These are phyloP conservation scores for Trametes polyzona DNA, from an alignment of 1,284 basidiomycete species.

Conservation along the genomic window DNA sequence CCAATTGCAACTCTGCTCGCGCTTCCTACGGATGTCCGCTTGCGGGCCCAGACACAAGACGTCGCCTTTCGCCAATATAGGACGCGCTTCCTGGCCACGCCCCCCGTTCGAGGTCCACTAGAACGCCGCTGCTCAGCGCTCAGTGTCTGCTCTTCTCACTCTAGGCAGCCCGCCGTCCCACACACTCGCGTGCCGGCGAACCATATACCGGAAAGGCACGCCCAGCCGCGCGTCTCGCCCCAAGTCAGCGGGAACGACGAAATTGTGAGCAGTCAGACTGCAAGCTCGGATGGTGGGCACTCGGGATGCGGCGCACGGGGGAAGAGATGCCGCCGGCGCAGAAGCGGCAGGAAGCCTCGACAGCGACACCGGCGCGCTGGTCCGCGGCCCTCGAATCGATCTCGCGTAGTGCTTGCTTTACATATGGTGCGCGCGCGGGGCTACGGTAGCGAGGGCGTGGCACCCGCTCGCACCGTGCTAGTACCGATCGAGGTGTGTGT, in stretches of 20 bases:
- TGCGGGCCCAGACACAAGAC: not conserved
- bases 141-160: not conserved
- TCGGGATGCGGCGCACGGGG: too few species aligned
- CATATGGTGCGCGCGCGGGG: too few species aligned
- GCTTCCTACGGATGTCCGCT: not conserved
- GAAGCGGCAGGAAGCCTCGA: not conserved
- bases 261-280: not conserved
- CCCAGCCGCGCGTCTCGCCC: not conserved
- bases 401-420: conserved; percentile 13
- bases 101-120: conserved; percentile 8
- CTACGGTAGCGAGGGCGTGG: too few species aligned
- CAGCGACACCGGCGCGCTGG: not conserved
- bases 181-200: too few species aligned
- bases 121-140: conserved; percentile 28
- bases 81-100: conserved; percentile 10
- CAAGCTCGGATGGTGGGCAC: too few species aligned
- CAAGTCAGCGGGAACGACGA: not conserved
- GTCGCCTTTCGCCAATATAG: not conserved
- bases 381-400: not conserved
- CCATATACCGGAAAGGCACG: not conserved
- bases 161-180: not conserved
- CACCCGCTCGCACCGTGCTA: not conserved
- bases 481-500: conserved; percentile 1
- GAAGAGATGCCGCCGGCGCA: not conserved
- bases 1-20: too few species aligned